These are phyloP conservation scores for Trichophyton mentagrophytes DNA, from an alignment of 2,329 filamentous ascomycete species.

Conservation along the genomic window DNA sequence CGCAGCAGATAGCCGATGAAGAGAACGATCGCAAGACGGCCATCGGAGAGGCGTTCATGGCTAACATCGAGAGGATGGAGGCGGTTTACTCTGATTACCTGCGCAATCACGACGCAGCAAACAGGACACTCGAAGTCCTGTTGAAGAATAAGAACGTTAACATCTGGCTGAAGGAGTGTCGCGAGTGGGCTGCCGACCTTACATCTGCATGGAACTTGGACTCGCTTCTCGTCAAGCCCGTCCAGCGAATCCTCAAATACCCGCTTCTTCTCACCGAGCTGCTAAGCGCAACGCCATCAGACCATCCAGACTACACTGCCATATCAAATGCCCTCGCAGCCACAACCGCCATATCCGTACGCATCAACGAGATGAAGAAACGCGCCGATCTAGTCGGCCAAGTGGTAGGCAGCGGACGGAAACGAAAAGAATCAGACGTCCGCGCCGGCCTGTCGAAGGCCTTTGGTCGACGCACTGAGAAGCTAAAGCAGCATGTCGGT, in stretches of 20 bases:
- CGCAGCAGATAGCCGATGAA: constrained; percentile 29
- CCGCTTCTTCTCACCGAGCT: constrained; percentile 73
- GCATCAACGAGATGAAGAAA: constrained; percentile 91
- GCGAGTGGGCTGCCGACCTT: constrained; percentile 79
- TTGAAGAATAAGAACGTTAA: constrained; percentile 44
- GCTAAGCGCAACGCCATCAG: constrained; percentile 61
- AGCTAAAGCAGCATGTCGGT: constrained; percentile 59
- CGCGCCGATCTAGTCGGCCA: constrained; percentile 85
- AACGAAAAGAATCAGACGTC: constrained; percentile 79
- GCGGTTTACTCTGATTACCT: constrained; percentile 53
- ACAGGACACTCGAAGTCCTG: constrained; percentile 43
- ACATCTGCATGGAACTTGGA: constrained; percentile 92
- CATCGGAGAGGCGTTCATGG: constrained; percentile 47
- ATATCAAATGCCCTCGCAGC: constrained; percentile 64
- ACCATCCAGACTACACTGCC: constrained; percentile 67
- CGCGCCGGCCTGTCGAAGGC: constrained; percentile 74
- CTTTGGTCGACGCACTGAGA: constrained; percentile 79
- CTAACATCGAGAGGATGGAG: constrained; percentile 47
- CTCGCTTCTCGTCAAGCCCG: constrained; percentile 91
- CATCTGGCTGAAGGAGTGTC: constrained; percentile 87
- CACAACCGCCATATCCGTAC: constrained; percentile 45
- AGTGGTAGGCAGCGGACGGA: constrained; percentile 60
- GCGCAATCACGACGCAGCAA: constrained; percentile 52
- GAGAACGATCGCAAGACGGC: constrained; percentile 47
- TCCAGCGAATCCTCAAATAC: constrained; percentile 89